Evolutionary conservation across 306 rosid species (phyloP).

Genomic region (Sicyos edulis): DNA sequence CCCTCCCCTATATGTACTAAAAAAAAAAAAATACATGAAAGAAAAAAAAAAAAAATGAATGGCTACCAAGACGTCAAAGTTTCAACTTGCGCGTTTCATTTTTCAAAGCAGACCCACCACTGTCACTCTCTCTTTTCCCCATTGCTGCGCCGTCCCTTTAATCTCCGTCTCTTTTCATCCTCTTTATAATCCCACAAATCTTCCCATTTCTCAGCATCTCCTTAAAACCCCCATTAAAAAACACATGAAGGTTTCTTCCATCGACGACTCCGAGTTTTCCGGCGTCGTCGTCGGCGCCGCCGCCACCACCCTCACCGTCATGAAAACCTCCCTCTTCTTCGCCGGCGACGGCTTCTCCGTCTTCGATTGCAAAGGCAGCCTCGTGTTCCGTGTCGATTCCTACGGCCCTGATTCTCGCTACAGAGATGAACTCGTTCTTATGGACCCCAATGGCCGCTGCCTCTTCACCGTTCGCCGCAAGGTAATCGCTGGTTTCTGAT

Average conservation of each 20-base stretch:
- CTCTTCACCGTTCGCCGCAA: conserved; percentile 84
- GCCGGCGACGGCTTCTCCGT: conserved; percentile 80
- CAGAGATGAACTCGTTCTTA: conserved; percentile 62
- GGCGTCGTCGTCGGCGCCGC: conserved; percentile 27
- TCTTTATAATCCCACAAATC: background rate
- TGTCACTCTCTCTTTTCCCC: background rate
- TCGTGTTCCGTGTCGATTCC: conserved; percentile 79
- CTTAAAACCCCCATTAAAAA: background rate
- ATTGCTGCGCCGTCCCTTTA: conserved; percentile 14
- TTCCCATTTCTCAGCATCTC: background rate
- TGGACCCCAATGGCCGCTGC: conserved; percentile 75
- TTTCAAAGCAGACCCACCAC: conserved; percentile 14
- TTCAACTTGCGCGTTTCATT: background rate
- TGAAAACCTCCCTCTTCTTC: conserved; percentile 81
- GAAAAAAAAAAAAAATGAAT: too few relatives aligned
- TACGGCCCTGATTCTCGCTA: conserved; percentile 58
- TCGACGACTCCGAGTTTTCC: conserved; percentile 21
- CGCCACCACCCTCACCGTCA: conserved; percentile 25
- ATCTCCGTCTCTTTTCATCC: background rate
- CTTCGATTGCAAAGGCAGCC: conserved; percentile 53
- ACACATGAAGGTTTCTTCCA: conserved; percentile 15
- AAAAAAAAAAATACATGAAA: too few relatives aligned
- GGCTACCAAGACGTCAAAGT: background rate
- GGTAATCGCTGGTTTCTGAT: conserved; percentile 27
- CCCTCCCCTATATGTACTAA: too few relatives aligned